Base-by-base conservation (phyloP, 352 stramenopile species). In the Globisporangium parvum region DNA sequence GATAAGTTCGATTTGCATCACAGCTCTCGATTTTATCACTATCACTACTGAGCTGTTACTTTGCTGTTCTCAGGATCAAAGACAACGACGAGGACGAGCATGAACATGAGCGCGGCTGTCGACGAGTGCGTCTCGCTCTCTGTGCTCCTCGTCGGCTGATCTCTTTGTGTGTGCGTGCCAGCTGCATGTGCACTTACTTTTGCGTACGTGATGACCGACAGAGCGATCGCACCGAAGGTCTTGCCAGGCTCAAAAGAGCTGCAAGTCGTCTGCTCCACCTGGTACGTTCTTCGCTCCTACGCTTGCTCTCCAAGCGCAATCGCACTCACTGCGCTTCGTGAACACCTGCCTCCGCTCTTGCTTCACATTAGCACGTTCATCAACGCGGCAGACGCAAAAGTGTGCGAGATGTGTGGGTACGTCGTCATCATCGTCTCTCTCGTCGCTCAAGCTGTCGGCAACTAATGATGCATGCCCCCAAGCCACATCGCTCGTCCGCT, bases 331-430 rank as follows among this genome's bases (percentile, higher is more conserved):
- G 8, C n/a, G 15, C 6, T 17, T 2, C 5, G 23, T 49, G 9
- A 21, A 6, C 47, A 14, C 35, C 15, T 55, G 47, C 12, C 23
- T 42, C 3, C 55, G 6, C 45, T 41, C 20, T 48, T 31, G 26
- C 26, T 31, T 6, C 26, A 6, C 35, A 12, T 21, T 53, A 91
- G 82, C 55, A 90, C 78, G 40, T 91, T 84, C 47, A 65, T 93
- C 47, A 93, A 91, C 47, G 59, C 65, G 2, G 56, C 69, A 12
- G 71, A 83, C 35, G 70, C 73, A 42, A 76, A 65, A 0, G 62
- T 56, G 26, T 93, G 83, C 54, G 79, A 63, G 47, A 86, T 93
- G 73, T 93, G 83, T 53, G 80, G 75, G 78, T 91, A 67, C 37
- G 73, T 71, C 26, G 3, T 40, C 12, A 3, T 26, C n/a, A 11